phyloP scores from a whole-genome alignment of 345 rosid species.

The Excoecaria agallocha region DNA sequence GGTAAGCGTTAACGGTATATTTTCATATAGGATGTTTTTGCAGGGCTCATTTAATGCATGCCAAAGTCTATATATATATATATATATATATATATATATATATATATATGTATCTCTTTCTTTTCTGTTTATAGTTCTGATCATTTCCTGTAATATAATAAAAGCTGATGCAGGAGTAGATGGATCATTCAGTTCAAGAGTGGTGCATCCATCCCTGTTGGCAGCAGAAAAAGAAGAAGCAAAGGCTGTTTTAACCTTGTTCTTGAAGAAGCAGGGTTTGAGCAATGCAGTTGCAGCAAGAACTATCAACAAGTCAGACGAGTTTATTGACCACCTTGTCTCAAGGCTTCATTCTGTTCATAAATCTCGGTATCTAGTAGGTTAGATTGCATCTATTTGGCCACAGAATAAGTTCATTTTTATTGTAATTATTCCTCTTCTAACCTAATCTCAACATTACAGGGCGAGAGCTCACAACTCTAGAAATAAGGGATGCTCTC shows the following conservation, averaged over 20 bases:
- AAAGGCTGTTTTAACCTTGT: constrained; percentile 73
- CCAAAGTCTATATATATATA: too few species aligned
- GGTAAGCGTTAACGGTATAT: not conserved
- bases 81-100: not conserved
- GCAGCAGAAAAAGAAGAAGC: constrained; percentile 93
- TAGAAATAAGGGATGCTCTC: constrained; percentile 82
- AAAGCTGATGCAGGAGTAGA: constrained; percentile 53
- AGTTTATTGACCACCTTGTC: constrained; percentile 71
- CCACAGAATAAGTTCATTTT: not conserved
- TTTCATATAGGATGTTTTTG: not conserved
- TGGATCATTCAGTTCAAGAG: constrained; percentile 49
- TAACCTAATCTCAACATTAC: constrained; percentile 21
- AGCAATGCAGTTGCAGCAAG: constrained; percentile 67
- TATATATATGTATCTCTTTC: constrained; percentile 7
- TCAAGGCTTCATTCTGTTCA: constrained; percentile 77
- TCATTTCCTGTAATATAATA: constrained; percentile 11
- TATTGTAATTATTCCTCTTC: not conserved
- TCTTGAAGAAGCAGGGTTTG: constrained; percentile 78
- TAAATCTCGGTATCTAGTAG: constrained; percentile 88
- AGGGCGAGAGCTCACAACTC: constrained; percentile 92
- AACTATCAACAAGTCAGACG: constrained; percentile 67
- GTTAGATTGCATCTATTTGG: constrained; percentile 50
- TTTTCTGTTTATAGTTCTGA: constrained; percentile 5
- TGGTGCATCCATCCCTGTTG: constrained; percentile 54
- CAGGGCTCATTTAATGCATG: too few species aligned